Evolutionary conservation across 768 basidiomycete genomes (phyloP).

Genomic region (Tulasnella sp.): DNA sequence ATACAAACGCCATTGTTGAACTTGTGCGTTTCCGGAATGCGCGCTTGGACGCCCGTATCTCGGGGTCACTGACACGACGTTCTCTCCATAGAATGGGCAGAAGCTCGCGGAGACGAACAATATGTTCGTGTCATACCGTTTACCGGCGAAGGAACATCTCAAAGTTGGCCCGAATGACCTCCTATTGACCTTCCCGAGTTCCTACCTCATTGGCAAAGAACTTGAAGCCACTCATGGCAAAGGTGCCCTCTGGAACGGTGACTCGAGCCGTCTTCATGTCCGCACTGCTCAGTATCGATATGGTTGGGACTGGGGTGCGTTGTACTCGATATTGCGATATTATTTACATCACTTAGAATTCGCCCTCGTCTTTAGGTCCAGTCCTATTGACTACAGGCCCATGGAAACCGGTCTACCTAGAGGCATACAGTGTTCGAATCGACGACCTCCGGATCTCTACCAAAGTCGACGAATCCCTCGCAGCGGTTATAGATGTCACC

Average conservation of each 20-base stretch:
- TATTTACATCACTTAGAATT: neutral
- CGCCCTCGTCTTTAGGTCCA: slow-evolving; percentile 53
- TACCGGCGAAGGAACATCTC: slow-evolving; percentile 58
- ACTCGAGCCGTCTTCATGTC: slow-evolving; percentile 85
- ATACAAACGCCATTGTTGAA: slow-evolving; percentile 78
- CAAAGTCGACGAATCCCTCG: slow-evolving; percentile 22
- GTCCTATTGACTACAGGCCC: slow-evolving; percentile 85
- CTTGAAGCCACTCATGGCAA: slow-evolving; percentile 69
- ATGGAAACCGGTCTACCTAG: slow-evolving; percentile 77
- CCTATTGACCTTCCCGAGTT: slow-evolving; percentile 68
- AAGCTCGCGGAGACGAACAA: slow-evolving; percentile 76
- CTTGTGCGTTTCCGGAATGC: slow-evolving; percentile 54
- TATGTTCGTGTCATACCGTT: slow-evolving; percentile 80
- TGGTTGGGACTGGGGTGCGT: slow-evolving; percentile 85
- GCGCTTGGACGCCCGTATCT: neutral
- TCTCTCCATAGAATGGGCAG: slow-evolving; percentile 63
- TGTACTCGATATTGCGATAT: neutral
- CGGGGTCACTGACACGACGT: slow-evolving; percentile 20
- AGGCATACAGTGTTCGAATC: slow-evolving; percentile 68
- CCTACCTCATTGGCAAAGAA: slow-evolving; percentile 75
- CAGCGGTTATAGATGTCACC: slow-evolving; percentile 7
- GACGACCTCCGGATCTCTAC: slow-evolving; percentile 59
- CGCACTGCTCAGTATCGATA: slow-evolving; percentile 88
- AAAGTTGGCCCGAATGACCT: slow-evolving; percentile 67
- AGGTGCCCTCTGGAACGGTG: slow-evolving; percentile 82